Conservation (phyloP, 1,284 basidiomycete species). For the Ceratobasidium sp. region DNA sequence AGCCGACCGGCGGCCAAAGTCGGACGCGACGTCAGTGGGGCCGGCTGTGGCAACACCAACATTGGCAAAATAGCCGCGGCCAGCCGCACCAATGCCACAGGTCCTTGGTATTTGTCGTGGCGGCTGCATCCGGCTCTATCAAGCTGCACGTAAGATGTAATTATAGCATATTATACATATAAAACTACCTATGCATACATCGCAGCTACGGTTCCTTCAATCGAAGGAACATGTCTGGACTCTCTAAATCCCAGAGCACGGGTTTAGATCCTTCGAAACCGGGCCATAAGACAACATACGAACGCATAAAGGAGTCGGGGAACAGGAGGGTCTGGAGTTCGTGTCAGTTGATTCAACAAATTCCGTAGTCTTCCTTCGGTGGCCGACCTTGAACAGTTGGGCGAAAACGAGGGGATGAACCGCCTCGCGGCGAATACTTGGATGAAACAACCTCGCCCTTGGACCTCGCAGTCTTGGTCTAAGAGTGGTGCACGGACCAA, state of each 20-base stretch:
- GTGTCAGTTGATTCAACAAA: conserved; percentile 1
- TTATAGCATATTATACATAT: background rate
- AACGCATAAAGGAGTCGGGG: conserved; percentile 5
- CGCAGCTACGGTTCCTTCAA: background rate
- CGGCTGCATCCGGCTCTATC: background rate
- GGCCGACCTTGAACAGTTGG: background rate
- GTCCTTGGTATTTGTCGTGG: background rate
- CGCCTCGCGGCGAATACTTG: background rate
- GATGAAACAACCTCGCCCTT: background rate
- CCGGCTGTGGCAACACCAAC: background rate
- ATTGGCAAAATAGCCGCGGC: background rate
- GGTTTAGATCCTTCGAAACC: background rate
- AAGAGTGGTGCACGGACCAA: no score
- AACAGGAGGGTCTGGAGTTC: background rate
- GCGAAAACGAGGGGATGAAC: background rate
- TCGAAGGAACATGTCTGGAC: conserved; percentile 17
- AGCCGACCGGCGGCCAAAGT: background rate
- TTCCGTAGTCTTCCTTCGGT: conserved; percentile 3
- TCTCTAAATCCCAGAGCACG: conserved; percentile 18
- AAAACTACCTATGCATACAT: no score
- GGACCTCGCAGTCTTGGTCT: no score
- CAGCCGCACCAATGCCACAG: background rate
- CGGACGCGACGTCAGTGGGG: background rate
- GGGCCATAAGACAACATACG: conserved; percentile 3
- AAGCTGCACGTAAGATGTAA: background rate